Base-by-base conservation (phyloP, 148 eudicot species). In the Vaccinium myrtillus region DNA sequence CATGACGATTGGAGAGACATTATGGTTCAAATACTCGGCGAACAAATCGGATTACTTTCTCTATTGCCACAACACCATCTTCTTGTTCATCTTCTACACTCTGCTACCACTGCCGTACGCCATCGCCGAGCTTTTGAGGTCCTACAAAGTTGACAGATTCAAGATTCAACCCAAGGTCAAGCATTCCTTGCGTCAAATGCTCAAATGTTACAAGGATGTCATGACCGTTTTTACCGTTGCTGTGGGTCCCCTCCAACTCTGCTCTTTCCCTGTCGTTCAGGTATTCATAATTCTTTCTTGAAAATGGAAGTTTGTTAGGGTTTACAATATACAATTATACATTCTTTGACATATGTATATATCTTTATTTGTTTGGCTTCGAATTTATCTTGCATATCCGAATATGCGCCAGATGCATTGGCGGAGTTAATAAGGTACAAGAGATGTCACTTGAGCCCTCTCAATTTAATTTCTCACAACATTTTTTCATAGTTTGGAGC, bases 221-320 rank as follows among this genome's bases (percentile, higher is more conserved):
- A 85, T 91, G 87, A 75, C 77, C 74, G 85, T 86, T 63, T 93
- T 93, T 83, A 84, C 91, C 85, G 43, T 89, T 23, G 88, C 86
- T 79, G 95, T 95, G 71, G 95, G 94, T 1, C 93, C 98, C 83
- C 93, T 93, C 23, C 98, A 92, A 74, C 90, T 95, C 61, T 86
- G 91, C 36, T 94, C 98, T 21, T 95, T 86, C 78, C 96, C 96
- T 43, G 84, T 92, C 70, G 81, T 94, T 86, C 56, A 92, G 95
- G 98, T 94, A 58, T 6, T 1, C 15, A 19, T n/a, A n/a, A n/a
- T n/a, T n/a, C n/a, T n/a, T 61, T 6, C 65, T 2, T 43, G 46
- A 43, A 1, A 43, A 43, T 43, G 46, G 46, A 43, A 43, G 6
- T 43, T 43, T 43, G 46, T 43, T 4, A 4, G 0, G 36, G 36